These are phyloP conservation scores for Sporodiniella umbellata DNA, from an alignment of 371 early-diverging fungal species.

Conservation along the genomic window DNA sequence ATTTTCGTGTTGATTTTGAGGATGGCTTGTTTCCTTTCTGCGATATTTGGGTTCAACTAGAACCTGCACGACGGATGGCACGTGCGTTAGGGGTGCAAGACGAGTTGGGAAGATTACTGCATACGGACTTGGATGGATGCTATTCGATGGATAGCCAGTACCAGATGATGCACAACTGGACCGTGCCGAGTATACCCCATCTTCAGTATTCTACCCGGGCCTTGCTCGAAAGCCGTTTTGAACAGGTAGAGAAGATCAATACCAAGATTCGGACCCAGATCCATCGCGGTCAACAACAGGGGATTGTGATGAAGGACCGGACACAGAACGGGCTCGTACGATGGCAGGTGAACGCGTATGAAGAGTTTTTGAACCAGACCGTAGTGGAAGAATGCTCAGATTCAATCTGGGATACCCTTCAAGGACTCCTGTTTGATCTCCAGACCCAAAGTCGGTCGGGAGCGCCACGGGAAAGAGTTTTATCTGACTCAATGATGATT, in stretches of 20 bases:
- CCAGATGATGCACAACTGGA: slow-evolving; percentile 48
- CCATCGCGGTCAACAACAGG: slow-evolving; percentile 23
- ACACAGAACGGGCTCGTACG: slow-evolving; percentile 36
- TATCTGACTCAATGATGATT: slow-evolving; percentile 41
- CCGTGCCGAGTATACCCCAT: slow-evolving; percentile 30
- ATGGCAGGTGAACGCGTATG: slow-evolving; percentile 41
- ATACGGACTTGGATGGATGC: slow-evolving; percentile 9
- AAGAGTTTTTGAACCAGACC: slow-evolving; percentile 22
- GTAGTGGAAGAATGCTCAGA: slow-evolving; percentile 10
- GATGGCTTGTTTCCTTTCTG: slow-evolving; percentile 36
- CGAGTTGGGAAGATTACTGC: slow-evolving; percentile 19
- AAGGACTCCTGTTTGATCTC: slow-evolving; percentile 38
- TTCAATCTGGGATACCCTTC: slow-evolving; percentile 41
- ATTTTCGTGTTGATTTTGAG: slow-evolving; percentile 43
- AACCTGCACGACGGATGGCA: slow-evolving; percentile 34
- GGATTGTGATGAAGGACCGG: slow-evolving; percentile 39
- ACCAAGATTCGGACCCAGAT: slow-evolving; percentile 40
- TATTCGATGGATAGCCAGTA: slow-evolving; percentile 29
- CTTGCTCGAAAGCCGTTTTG: slow-evolving; percentile 28
- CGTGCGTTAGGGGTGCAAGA: slow-evolving; percentile 23
- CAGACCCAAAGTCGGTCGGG: slow-evolving; percentile 20
- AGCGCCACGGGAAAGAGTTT: slow-evolving; percentile 15
- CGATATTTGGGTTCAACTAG: slow-evolving; percentile 39
- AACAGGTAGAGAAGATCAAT: slow-evolving; percentile 6
- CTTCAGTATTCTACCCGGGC: slow-evolving; percentile 42